These are phyloP conservation scores for Boeremia exigua DNA, from an alignment of 2,329 filamentous ascomycete species.

Conservation along the genomic window DNA sequence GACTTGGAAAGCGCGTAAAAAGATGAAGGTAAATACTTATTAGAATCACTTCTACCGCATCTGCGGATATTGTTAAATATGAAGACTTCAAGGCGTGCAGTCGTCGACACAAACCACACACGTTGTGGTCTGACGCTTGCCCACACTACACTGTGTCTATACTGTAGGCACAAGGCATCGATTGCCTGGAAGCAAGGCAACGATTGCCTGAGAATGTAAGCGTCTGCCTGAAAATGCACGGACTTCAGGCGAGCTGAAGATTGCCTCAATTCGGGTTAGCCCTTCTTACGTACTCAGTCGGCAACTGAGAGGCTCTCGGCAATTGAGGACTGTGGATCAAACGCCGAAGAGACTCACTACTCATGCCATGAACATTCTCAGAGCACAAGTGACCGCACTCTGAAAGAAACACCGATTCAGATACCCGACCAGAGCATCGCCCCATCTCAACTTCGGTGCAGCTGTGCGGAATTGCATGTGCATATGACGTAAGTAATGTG, in stretches of 20 bases:
- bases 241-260: neutral
- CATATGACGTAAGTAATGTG: neutral
- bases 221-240: neutral
- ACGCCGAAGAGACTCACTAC: conserved; percentile 5
- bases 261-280: neutral
- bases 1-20: neutral
- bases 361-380: neutral
- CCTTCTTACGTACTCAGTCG: conserved; percentile 8
- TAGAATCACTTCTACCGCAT: neutral
- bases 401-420: neutral
- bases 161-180: conserved; percentile 6
- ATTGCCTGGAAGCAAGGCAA: neutral
- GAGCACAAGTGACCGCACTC: neutral
- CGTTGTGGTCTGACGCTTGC: conserved; percentile 3
- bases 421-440: too few relatives aligned
- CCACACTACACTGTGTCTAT: neutral
- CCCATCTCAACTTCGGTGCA: neutral
- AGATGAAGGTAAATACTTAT: neutral
- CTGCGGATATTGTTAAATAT: neutral
- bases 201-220: neutral
- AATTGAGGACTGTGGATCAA: neutral
- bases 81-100: neutral
- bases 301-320: conserved; percentile 5
- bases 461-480: neutral
- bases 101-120: neutral